phyloP scores from a whole-genome alignment of 768 basidiomycete genomes.

The Nidula microcarpa region DNA sequence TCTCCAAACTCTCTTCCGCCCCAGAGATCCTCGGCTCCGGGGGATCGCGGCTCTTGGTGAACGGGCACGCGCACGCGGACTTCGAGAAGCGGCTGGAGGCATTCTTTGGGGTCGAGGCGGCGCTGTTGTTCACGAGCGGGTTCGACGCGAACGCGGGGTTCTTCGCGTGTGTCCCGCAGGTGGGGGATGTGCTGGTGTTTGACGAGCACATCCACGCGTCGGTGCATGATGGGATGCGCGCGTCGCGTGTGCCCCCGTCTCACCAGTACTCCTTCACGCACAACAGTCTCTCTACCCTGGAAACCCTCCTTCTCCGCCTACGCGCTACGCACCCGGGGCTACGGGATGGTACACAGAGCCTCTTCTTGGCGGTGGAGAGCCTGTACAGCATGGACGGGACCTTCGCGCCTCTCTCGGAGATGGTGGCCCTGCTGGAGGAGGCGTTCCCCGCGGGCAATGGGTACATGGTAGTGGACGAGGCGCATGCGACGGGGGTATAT shows the following conservation, averaged over 20 bases:
- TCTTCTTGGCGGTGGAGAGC: conserved; percentile 86
- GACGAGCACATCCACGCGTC: conserved; percentile 91
- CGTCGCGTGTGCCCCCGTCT: conserved; percentile 41
- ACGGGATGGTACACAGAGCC: conserved; percentile 33
- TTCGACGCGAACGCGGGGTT: conserved; percentile 91
- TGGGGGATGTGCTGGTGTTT: conserved; percentile 72
- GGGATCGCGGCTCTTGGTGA: conserved; percentile 83
- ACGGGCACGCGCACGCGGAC: conserved; percentile 62
- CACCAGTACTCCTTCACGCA: conserved; percentile 59
- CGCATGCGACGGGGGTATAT: conserved; percentile 90
- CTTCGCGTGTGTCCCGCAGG: conserved; percentile 77
- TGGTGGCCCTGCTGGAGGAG: conserved; percentile 61
- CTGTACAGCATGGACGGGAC: conserved; percentile 98
- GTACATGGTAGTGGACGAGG: conserved; percentile 86
- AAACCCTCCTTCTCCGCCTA: conserved; percentile 38
- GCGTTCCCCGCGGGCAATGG: conserved; percentile 60
- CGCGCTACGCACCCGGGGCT: conserved; percentile 30
- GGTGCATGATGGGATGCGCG: conserved; percentile 87
- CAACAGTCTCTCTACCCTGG: conserved; percentile 59
- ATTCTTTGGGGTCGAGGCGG: conserved; percentile 61
- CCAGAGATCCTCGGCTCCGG: conserved; percentile 80
- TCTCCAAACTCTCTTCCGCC: conserved; percentile 43
- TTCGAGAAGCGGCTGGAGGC: conserved; percentile 67
- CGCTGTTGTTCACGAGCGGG: conserved; percentile 88
- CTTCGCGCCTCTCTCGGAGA: conserved; percentile 66